Evolutionary conservation across 2,329 filamentous ascomycete species (phyloP), one percentile per base, ranked within the genome.

Genomic region (Oidium heveae): DNA sequence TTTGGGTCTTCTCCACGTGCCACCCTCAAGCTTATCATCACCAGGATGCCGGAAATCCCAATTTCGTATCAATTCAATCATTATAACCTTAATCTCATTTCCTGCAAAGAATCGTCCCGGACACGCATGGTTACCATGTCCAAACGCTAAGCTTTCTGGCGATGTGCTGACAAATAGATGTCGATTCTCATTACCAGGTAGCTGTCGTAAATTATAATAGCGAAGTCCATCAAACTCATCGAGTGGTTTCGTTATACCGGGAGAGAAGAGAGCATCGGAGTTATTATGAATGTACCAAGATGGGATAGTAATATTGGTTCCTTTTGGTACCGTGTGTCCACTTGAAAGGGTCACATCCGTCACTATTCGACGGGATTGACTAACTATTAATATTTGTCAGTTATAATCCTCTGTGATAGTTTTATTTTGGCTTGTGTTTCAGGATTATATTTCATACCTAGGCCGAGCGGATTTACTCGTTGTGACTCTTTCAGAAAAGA

Each of bases 1-100:
- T 34, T 15, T 36, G 8, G 51, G 51, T 28, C 51, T 53, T 8
- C 37, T n/a, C 34, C 34, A 39, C 9, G 16, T 47, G 13, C 63
- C 91, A 86, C 60, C 72, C 95, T 55, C 13, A 22, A 20, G 13
- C 44, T 47, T 47, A 1, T 7, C n/a, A 24, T 47, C 44, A 47
- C 22, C 15, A 8, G 44, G 44, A 22, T 61, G 37, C 52, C 57
- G 61, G 34, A 58, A 55, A 55, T 68, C 66, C 54, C 66, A 68
- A 55, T 65, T 63, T 56, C 65, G 54, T 16, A 68, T 36, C 9
- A 68, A 52, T 51, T 63, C 61, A 34, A 56, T 56, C 4, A 68
- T 54, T 18, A 63, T 39, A 18, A 68, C 57, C 63, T 70, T 69
- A 18, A 69, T 61, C 60, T 69, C 66, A 52, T 66, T 66, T n/a